A percentile compares a stretch with the other conserved stretches of the same genome.
Conservation (phyloP, 345 rosid genomes). For the Stellera chamaejasme region DNA sequence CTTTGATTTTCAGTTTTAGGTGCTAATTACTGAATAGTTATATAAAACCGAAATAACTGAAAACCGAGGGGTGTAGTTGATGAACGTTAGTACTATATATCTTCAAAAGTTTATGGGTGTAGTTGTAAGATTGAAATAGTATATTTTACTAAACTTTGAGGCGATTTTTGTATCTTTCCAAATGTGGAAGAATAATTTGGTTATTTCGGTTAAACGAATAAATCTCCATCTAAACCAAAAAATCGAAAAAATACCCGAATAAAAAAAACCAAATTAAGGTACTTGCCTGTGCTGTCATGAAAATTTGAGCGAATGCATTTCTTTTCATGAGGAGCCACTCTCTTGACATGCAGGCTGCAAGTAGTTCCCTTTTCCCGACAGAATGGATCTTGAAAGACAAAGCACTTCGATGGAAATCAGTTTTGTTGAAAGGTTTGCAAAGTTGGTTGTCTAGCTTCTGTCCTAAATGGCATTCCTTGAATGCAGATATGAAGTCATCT, state of each 20-base stretch:
- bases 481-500: conserved; percentile 28
- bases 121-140: no score
- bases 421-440: conserved; percentile 26
- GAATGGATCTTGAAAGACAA: conserved; percentile 40
- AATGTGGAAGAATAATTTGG: no score
- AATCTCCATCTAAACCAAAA: no score
- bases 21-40: no score
- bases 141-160: no score
- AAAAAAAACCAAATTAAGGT: neutral
- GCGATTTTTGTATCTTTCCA: neutral
- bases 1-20: no score
- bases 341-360: conserved; percentile 55
- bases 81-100: no score
- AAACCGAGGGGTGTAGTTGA: no score
- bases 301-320: conserved; percentile 32
- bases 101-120: no score
- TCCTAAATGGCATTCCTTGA: conserved; percentile 30
- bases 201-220: no score
- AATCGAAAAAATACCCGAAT: no score
- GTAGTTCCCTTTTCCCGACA: conserved; percentile 40
- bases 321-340: conserved; percentile 55
- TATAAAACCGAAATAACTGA: no score
- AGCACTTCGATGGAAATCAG: conserved; percentile 27
- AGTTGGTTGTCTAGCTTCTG: conserved; percentile 32
- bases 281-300: conserved; percentile 36